A percentile compares a stretch with the other conserved stretches of the same genome.
phyloP scores from a whole-genome alignment of 2,329 filamentous ascomycete genomes.

The Ophiocordyceps unilateralis region DNA sequence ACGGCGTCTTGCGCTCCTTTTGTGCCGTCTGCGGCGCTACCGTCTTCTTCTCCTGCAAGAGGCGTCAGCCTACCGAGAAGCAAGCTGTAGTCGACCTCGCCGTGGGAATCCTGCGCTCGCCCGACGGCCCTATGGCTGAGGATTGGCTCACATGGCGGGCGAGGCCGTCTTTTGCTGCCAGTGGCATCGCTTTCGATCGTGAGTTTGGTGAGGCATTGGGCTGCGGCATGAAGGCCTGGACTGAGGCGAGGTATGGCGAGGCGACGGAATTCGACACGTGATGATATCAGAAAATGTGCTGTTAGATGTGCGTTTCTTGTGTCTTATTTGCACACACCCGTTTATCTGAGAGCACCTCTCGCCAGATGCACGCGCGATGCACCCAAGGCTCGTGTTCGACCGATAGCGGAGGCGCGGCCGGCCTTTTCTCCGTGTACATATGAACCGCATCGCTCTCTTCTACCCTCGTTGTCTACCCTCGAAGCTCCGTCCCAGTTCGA shows the following conservation, averaged over 20 bases:
- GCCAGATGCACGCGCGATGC: too few relatives aligned
- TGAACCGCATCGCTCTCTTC: not conserved
- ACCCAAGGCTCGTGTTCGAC: too few relatives aligned
- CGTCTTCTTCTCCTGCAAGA: slow-evolving; percentile 16
- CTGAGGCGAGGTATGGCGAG: slow-evolving; percentile 16
- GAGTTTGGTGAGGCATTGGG: slow-evolving; percentile 17
- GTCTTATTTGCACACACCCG: too few relatives aligned
- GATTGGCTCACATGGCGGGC: slow-evolving; percentile 29
- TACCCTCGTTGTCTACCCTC: not conserved
- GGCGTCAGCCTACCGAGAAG: slow-evolving; percentile 11
- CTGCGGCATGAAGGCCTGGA: slow-evolving; percentile 21
- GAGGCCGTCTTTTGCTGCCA: slow-evolving; percentile 14
- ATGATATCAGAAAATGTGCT: too few relatives aligned
- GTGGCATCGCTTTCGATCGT: slow-evolving; percentile 19
- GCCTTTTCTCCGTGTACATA: not conserved
- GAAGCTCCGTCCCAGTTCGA: not conserved
- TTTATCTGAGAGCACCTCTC: too few relatives aligned
- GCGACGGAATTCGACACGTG: slow-evolving; percentile 10
- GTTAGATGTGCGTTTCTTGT: too few relatives aligned
- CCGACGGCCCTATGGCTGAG: slow-evolving; percentile 24
- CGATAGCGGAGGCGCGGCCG: too few relatives aligned
- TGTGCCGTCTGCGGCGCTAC: slow-evolving; percentile 29
- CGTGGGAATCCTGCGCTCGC: slow-evolving; percentile 24
- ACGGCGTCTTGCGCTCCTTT: slow-evolving; percentile 22
- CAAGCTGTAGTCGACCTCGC: slow-evolving; percentile 23